A percentile compares a stretch with the other conserved stretches of the same genome.
phyloP scores from a whole-genome alignment of 2,329 filamentous ascomycete species.

The Diaporthe sp. region DNA sequence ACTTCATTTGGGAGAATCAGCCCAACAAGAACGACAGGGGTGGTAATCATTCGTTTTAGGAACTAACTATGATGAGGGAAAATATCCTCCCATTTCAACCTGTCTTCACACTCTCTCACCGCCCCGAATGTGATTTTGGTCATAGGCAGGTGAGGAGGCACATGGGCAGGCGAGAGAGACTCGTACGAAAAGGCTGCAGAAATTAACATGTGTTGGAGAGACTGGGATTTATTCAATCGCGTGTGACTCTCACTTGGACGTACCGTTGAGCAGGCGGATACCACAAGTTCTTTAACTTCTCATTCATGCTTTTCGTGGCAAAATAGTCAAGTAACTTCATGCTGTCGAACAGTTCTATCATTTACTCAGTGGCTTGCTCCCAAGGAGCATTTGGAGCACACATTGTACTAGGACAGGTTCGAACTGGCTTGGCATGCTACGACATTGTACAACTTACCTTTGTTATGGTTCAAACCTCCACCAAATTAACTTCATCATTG shows the following conservation, averaged over 20 bases:
- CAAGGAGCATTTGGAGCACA: background rate
- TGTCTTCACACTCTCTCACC: background rate
- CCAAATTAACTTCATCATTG: background rate
- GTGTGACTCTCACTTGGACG: background rate
- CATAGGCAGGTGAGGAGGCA: background rate
- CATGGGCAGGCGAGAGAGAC: background rate
- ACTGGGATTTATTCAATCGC: background rate
- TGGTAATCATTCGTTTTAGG: background rate
- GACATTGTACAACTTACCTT: background rate
- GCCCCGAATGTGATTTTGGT: too few species aligned
- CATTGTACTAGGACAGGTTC: too few species aligned
- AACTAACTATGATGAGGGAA: background rate
- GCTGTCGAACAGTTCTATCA: background rate
- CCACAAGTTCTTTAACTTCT: background rate
- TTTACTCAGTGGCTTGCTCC: background rate
- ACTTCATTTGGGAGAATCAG: too few species aligned
- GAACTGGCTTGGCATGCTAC: too few species aligned
- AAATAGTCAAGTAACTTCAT: background rate
- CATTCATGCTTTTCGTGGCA: background rate
- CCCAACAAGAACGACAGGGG: background rate
- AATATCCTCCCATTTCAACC: background rate
- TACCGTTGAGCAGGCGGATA: background rate
- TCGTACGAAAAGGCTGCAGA: background rate
- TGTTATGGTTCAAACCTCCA: background rate
- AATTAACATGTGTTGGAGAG: background rate